These are phyloP conservation scores for Nicotiana attenuata DNA, from an alignment of 257 asterid species.

Conservation along the genomic window DNA sequence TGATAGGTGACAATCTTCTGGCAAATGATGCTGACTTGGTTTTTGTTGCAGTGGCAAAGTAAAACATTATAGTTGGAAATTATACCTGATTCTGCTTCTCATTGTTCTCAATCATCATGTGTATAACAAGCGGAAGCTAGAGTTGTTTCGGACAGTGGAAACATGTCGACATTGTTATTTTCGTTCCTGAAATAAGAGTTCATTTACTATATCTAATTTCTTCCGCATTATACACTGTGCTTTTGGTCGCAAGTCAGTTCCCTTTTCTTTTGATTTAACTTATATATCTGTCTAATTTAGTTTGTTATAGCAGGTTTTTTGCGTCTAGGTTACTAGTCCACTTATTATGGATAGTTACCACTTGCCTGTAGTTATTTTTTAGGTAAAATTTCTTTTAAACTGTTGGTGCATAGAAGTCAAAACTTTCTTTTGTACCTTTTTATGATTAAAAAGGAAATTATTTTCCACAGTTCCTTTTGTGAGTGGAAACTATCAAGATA, in stretches of 20 bases:
- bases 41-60: background rate
- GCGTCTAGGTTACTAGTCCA: too few species aligned
- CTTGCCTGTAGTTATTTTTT: too few species aligned
- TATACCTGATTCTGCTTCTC: constrained; percentile 1
- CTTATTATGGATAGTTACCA: too few species aligned
- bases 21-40: constrained; percentile 4
- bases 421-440: background rate
- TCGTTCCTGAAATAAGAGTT: background rate
- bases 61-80: background rate
- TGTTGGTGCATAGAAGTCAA: too few species aligned
- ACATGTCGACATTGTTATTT: background rate
- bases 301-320: too few species aligned
- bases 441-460: background rate
- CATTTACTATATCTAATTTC: background rate
- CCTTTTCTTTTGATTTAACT: background rate
- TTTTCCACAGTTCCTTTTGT: background rate
- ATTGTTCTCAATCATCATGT: background rate
- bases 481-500: background rate
- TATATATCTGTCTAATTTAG: too few species aligned
- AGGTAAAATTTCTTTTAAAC: too few species aligned
- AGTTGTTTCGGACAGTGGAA: background rate
- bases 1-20: background rate
- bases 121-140: background rate
- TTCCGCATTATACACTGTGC: background rate
- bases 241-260: background rate